phyloP scores from a whole-genome alignment of 116 monocot species.

The Trichopus zeylanicus region DNA sequence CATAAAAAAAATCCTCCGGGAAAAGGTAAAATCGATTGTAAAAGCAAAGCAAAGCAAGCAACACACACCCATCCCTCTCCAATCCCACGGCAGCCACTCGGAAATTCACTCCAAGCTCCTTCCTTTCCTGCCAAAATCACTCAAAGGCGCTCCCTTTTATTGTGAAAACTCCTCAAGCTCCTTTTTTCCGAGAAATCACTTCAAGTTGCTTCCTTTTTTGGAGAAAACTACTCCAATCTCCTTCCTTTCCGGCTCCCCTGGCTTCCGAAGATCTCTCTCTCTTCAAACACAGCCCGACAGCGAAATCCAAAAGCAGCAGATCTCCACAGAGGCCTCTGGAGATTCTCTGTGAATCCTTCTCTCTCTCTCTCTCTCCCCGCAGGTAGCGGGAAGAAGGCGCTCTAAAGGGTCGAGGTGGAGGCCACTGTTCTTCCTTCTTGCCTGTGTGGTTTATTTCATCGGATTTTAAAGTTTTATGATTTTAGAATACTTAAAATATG shows the following conservation, averaged over 20 bases:
- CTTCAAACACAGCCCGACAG: not conserved
- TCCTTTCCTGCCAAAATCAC: not conserved
- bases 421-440: too few relatives aligned
- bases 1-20: not conserved
- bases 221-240: not conserved
- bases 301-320: not conserved
- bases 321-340: not conserved
- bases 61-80: slow-evolving; percentile 2
- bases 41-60: not conserved
- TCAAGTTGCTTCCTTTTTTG: not conserved
- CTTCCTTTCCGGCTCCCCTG: not conserved
- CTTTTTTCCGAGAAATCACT: not conserved
- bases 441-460: too few relatives aligned
- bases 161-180: too few relatives aligned
- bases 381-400: not conserved
- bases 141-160: not conserved
- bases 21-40: not conserved
- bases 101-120: not conserved
- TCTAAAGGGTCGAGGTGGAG: too few relatives aligned
- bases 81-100: not conserved
- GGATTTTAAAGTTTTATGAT: too few relatives aligned
- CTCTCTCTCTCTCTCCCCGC: not conserved
- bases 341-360: not conserved
- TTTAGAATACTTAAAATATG: too few relatives aligned
- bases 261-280: not conserved